phyloP scores from a whole-genome alignment of 805 yeast species.

The Candida namnaoensis region DNA sequence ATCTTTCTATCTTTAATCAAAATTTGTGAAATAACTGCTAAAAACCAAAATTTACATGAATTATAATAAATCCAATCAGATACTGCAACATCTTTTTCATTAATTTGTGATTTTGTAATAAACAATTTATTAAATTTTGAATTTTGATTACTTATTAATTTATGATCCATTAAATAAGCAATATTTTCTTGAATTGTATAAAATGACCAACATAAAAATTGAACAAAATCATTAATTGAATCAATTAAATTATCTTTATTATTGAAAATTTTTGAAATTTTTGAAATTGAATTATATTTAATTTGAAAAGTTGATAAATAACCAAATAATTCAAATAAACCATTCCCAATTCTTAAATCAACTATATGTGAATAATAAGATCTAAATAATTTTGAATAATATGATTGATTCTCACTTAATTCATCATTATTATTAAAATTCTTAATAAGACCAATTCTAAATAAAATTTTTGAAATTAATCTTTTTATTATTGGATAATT shows the following conservation, averaged over 20 bases:
- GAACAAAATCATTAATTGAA: conserved; percentile 2
- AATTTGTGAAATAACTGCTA: not conserved
- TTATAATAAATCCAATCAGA: conserved; percentile 15
- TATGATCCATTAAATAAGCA: conserved; percentile 10
- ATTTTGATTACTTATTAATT: conserved; percentile 5
- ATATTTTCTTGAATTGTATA: conserved; percentile 13
- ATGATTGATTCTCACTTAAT: conserved; percentile 3
- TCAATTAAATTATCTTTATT: conserved; percentile 2
- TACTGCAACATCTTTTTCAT: not conserved
- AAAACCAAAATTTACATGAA: conserved; percentile 13
- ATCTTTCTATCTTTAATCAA: too few species aligned
- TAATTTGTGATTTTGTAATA: conserved; percentile 1
- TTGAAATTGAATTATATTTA: conserved; percentile 8
- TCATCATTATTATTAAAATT: not conserved
- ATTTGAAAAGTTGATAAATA: conserved; percentile 8
- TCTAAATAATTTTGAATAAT: conserved; percentile 3
- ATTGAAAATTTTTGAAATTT: conserved; percentile 2
- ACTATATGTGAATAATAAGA: conserved; percentile 10
- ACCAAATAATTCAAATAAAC: conserved; percentile 11
- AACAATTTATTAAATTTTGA: conserved; percentile 3
- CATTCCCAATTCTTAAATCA: conserved; percentile 11
- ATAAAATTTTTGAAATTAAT: too few species aligned
- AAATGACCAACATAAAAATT: conserved; percentile 7
- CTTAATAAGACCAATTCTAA: too few species aligned
- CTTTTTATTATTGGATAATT: too few species aligned